A percentile compares a stretch with the other conserved stretches of the same genome.
Conservation (phyloP, 257 asterid genomes). For the Avicennia marina region DNA sequence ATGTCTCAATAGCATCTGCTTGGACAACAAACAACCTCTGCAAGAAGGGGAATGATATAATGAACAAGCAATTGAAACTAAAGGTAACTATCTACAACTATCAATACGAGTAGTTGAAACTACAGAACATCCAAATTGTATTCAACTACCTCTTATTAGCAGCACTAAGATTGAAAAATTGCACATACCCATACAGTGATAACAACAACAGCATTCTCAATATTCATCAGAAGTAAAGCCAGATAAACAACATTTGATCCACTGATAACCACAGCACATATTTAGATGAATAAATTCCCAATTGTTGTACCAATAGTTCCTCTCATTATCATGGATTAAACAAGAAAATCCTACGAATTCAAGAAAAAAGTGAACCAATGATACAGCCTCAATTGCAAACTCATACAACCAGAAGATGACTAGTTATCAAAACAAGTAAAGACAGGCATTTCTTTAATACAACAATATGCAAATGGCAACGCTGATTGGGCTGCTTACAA, state of each 20-base stretch:
- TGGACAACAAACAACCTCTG: slow-evolving; percentile 82
- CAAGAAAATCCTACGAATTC: too few species aligned
- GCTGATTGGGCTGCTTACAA: slow-evolving; percentile 47
- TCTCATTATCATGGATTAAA: slow-evolving; percentile 3
- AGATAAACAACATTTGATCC: slow-evolving; percentile 9
- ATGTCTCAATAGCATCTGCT: slow-evolving; percentile 59
- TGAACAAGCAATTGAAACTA: slow-evolving; percentile 10
- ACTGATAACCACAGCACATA: slow-evolving; percentile 6
- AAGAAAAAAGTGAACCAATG: too few species aligned
- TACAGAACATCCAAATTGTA: too few species aligned
- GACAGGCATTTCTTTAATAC: slow-evolving; percentile 10
- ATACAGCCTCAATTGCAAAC: slow-evolving; percentile 7
- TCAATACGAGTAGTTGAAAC: too few species aligned
- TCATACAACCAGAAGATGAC: background rate
- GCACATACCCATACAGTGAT: background rate
- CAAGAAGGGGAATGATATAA: slow-evolving; percentile 27
- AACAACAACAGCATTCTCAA: background rate
- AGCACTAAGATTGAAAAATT: too few species aligned
- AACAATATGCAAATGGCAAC: slow-evolving; percentile 19
- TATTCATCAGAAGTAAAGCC: slow-evolving; percentile 4
- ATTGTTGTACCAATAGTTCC: background rate
- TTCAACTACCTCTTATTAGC: too few species aligned
- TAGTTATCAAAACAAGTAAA: slow-evolving; percentile 7
- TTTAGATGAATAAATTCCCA: background rate
- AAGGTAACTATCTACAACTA: slow-evolving; percentile 7